Evolutionary conservation across 257 asterid species (phyloP).

Genomic region (Solanum raphanifolium): DNA sequence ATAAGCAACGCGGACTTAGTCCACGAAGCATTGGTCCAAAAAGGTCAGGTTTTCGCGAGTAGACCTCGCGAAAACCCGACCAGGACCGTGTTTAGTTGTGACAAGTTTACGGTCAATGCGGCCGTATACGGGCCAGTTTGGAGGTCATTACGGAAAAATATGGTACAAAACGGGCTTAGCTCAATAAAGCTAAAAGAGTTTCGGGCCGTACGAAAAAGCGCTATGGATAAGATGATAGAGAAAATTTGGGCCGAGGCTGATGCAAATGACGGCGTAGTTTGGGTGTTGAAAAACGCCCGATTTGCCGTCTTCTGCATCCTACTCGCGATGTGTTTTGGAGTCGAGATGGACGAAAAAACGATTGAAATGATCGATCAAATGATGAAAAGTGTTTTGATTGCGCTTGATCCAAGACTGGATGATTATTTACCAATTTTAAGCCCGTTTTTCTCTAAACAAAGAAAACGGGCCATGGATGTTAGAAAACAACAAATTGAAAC

Average conservation of each 20-base stretch:
- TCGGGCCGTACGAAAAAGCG: conserved; percentile 27
- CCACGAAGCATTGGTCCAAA: conserved; percentile 56
- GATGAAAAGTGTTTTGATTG: conserved; percentile 60
- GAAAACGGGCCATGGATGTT: conserved; percentile 52
- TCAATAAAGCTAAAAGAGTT: conserved; percentile 44
- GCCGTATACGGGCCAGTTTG: conserved; percentile 74
- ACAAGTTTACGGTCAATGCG: conserved; percentile 82
- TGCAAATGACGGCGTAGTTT: conserved; percentile 45
- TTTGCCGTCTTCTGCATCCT: conserved; percentile 70
- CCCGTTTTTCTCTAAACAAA: conserved; percentile 60
- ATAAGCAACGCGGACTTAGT: conserved; percentile 46
- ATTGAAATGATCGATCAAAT: conserved; percentile 49
- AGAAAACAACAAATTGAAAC: conserved; percentile 58
- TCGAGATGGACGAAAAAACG: conserved; percentile 62
- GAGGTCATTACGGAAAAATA: conserved; percentile 77
- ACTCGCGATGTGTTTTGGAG: conserved; percentile 66
- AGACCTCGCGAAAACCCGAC: conserved; percentile 84
- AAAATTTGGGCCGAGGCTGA: conserved; percentile 45
- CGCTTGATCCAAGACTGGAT: conserved; percentile 68
- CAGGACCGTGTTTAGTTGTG: conserved; percentile 64
- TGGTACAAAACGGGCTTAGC: conserved; percentile 85
- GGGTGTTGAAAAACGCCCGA: conserved; percentile 65
- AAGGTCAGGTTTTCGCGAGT: conserved; percentile 70
- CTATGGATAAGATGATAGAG: conserved; percentile 64
- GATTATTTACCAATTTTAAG: conserved; percentile 71